These are phyloP conservation scores for Metschnikowia kunwiensis DNA, from an alignment of 805 yeast species.

Conservation along the genomic window DNA sequence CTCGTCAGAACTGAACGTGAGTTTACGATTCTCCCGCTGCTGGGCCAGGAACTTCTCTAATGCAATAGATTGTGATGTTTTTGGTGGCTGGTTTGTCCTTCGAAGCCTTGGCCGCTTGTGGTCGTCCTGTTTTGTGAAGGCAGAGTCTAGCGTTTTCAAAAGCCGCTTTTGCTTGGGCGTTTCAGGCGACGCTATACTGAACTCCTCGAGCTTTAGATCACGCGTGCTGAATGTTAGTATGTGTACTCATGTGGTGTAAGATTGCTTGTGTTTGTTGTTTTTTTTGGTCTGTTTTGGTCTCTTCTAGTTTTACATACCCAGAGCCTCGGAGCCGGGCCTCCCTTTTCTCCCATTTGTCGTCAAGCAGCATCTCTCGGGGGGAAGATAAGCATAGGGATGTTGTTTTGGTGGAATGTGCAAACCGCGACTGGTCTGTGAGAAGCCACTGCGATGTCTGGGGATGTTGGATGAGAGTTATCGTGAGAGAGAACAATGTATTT, in stretches of 20 bases:
- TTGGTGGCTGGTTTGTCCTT: neutral
- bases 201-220: constrained; percentile 17
- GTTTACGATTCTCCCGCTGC: constrained; percentile 8
- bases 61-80: neutral
- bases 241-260: no score
- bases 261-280: no score
- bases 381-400: neutral
- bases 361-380: constrained; percentile 6
- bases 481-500: no score
- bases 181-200: constrained; percentile 18
- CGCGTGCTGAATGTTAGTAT: no score
- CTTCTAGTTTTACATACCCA: constrained; percentile 41
- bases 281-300: no score
- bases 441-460: no score
- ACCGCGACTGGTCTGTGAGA: no score
- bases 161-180: neutral
- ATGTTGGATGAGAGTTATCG: no score
- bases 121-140: constrained; percentile 23
- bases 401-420: no score
- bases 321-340: constrained; percentile 40
- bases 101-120: constrained; percentile 20
- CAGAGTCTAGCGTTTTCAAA: constrained; percentile 24
- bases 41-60: neutral
- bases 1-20: constrained; percentile 16
- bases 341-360: constrained; percentile 18